phyloP scores from a whole-genome alignment of 805 yeast species.

The Candida nemodendra region DNA sequence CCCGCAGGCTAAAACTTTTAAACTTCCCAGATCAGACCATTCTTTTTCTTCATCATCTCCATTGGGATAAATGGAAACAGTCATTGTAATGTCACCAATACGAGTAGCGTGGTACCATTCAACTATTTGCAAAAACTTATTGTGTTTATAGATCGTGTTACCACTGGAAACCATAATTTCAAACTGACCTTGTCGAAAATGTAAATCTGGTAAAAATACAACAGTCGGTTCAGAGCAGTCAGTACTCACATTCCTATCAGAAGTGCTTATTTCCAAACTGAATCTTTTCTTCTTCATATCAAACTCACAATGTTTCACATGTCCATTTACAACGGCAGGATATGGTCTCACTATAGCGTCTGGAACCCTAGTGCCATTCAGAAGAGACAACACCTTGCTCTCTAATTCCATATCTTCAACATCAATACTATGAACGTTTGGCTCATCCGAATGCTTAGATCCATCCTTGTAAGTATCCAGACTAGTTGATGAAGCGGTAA shows the following conservation, averaged over 20 bases:
- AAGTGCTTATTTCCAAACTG: conserved; percentile 42
- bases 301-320: conserved; percentile 53
- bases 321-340: conserved; percentile 64
- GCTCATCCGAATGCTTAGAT: conserved; percentile 7
- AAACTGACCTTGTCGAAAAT: conserved; percentile 53
- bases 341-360: conserved; percentile 78
- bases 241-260: conserved; percentile 8
- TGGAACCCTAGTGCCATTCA: conserved; percentile 67
- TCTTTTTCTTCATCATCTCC: conserved; percentile 8
- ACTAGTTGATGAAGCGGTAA: conserved; percentile 15
- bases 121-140: conserved; percentile 51
- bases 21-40: conserved; percentile 17
- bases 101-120: conserved; percentile 64
- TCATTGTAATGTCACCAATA: conserved; percentile 25
- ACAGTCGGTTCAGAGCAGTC: conserved; percentile 44
- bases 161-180: conserved; percentile 59
- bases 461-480: conserved; percentile 3
- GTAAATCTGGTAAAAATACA: conserved; percentile 70
- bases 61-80: conserved; percentile 14
- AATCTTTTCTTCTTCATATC: conserved; percentile 50
- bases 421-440: conserved; percentile 3
- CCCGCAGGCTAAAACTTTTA: conserved; percentile 38
- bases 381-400: conserved; percentile 11
- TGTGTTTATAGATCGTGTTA: conserved; percentile 41
- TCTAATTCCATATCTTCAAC: conserved; percentile 16